These are phyloP conservation scores for Cymbopogon flexuosus DNA, from an alignment of 202 grass and related monocot genomes.

Conservation along the genomic window DNA sequence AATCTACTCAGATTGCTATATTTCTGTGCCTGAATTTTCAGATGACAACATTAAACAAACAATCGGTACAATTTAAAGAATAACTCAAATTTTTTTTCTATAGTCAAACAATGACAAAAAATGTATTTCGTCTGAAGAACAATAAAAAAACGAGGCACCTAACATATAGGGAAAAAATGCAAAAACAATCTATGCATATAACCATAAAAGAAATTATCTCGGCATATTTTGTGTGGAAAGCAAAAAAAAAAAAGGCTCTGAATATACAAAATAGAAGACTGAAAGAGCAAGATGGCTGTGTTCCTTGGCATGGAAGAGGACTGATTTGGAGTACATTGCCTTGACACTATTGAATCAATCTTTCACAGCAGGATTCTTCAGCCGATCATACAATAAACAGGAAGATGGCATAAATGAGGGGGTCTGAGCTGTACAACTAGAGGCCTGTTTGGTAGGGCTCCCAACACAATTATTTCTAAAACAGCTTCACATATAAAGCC, in stretches of 20 bases:
- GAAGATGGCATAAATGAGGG: neutral
- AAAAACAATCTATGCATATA: neutral
- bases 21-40: neutral
- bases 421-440: neutral
- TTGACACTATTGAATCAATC: neutral
- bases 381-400: neutral
- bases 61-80: neutral
- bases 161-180: neutral
- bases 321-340: neutral
- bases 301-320: neutral
- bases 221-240: neutral
- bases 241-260: neutral
- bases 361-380: neutral
- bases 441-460: too few species aligned
- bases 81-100: too few species aligned
- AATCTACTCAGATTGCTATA: neutral
- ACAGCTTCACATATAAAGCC: too few species aligned
- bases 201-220: neutral
- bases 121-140: too few species aligned
- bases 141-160: neutral
- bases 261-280: neutral
- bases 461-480: too few species aligned
- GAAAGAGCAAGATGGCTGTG: neutral
- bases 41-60: neutral
- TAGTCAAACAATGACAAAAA: too few species aligned